A percentile compares a stretch with the other conserved stretches of the same genome.
Evolutionary conservation across 495 filamentous ascomycete species (phyloP).

Genomic region (Neurospora tetrasperma): DNA sequence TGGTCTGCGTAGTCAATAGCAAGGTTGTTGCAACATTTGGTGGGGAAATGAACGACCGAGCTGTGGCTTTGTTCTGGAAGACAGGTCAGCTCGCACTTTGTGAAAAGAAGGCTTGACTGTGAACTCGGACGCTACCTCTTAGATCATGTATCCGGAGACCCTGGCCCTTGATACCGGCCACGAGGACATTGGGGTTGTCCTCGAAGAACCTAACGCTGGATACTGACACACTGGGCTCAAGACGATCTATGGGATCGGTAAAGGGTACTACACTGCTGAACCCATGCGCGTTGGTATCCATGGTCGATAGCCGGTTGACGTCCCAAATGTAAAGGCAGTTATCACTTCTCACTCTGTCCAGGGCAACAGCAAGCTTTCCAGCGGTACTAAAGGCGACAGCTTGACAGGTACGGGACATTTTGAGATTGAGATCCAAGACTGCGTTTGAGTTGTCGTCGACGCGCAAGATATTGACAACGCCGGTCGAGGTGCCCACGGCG

Average conservation of each 20-base stretch:
- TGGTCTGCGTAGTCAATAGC: conserved; percentile 82
- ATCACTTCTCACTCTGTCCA: conserved; percentile 88
- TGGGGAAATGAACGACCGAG: conserved; percentile 51
- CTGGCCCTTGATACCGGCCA: conserved; percentile 76
- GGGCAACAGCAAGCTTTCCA: conserved; percentile 71
- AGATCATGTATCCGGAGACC: conserved; percentile 86
- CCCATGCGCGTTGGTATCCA: conserved; percentile 27
- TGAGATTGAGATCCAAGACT: conserved; percentile 64
- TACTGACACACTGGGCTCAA: conserved; percentile 78
- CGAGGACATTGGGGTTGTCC: conserved; percentile 70
- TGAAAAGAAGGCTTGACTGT: not conserved
- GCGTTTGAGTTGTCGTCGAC: conserved; percentile 56
- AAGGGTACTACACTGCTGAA: conserved; percentile 26
- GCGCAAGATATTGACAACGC: conserved; percentile 71
- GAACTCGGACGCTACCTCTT: conserved; percentile 48
- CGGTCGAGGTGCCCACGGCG: conserved; percentile 74
- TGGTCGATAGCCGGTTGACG: conserved; percentile 52
- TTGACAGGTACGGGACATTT: conserved; percentile 81
- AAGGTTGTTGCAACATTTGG: conserved; percentile 80
- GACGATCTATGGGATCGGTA: conserved; percentile 54
- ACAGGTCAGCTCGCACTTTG: not conserved
- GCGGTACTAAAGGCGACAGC: conserved; percentile 78
- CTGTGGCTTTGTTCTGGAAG: conserved; percentile 17
- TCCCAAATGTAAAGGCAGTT: conserved; percentile 93
- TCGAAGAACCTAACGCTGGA: conserved; percentile 87